These are phyloP conservation scores for Avena atlantica DNA, from an alignment of 176 grass and related monocot genomes.

Conservation along the genomic window DNA sequence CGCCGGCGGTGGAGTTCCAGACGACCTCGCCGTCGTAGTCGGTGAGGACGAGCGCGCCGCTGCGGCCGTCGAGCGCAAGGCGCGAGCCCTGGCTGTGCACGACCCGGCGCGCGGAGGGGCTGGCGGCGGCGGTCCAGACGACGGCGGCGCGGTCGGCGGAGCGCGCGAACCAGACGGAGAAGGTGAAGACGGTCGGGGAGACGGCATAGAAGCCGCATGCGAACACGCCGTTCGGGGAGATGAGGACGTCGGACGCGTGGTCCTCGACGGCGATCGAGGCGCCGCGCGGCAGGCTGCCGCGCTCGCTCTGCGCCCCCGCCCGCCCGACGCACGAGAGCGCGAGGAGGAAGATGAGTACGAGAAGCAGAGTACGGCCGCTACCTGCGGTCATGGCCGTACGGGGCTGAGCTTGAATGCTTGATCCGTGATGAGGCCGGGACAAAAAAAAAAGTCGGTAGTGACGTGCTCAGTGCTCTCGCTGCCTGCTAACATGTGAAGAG, in stretches of 20 bases:
- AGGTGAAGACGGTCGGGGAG: slow-evolving; percentile 27
- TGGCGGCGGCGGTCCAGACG: slow-evolving; percentile 16
- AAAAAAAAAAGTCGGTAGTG: neutral
- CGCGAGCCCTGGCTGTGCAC: slow-evolving; percentile 27
- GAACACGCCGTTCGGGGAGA: slow-evolving; percentile 19
- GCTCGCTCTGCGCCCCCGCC: slow-evolving; percentile 1
- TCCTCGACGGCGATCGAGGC: slow-evolving; percentile 53
- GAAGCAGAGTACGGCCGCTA: neutral
- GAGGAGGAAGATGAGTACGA: neutral
- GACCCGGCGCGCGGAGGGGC: neutral
- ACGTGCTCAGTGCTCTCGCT: neutral
- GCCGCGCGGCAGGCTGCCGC: slow-evolving; percentile 24
- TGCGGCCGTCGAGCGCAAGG: slow-evolving; percentile 21
- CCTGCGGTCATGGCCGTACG: neutral
- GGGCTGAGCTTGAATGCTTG: neutral
- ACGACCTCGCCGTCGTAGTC: slow-evolving; percentile 48
- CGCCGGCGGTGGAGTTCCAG: slow-evolving; percentile 51
- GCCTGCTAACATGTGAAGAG: neutral
- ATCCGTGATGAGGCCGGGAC: slow-evolving; percentile 13
- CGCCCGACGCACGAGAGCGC: neutral
- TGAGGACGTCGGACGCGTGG: slow-evolving; percentile 40
- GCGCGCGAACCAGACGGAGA: slow-evolving; percentile 35
- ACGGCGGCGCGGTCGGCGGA: slow-evolving; percentile 23
- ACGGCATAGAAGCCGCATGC: slow-evolving; percentile 18
- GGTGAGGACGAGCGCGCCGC: slow-evolving; percentile 46